These are phyloP conservation scores for Lobosporangium transversale DNA, from an alignment of 192 early-diverging fungal species.

Conservation along the genomic window DNA sequence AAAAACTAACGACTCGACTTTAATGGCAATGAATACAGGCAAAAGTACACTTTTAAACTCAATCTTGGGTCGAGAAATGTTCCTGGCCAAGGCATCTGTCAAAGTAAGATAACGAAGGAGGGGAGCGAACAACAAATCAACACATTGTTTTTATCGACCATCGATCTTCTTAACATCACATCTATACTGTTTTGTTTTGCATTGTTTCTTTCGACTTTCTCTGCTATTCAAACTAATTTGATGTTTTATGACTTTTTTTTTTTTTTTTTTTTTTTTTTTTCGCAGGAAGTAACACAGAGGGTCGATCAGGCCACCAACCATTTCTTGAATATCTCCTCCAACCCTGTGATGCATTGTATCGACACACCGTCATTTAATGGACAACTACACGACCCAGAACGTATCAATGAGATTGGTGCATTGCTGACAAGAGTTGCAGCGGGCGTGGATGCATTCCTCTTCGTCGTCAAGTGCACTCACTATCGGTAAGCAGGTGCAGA, in stretches of 20 bases:
- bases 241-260: not conserved
- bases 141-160: not conserved
- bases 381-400: slow-evolving; percentile 36
- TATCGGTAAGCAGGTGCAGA: slow-evolving; percentile 54
- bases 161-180: not conserved
- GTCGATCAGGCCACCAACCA: slow-evolving; percentile 38
- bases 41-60: slow-evolving; percentile 60
- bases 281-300: slow-evolving; percentile 52
- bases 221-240: not conserved
- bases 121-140: not conserved
- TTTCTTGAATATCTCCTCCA: slow-evolving; percentile 48
- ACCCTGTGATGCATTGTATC: slow-evolving; percentile 55
- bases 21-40: slow-evolving; percentile 10
- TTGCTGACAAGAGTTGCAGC: slow-evolving; percentile 27
- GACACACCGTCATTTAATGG: slow-evolving; percentile 58
- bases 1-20: not conserved
- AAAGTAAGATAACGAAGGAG: slow-evolving; percentile 32
- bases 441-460: slow-evolving; percentile 55
- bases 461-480: slow-evolving; percentile 55
- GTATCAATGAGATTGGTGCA: slow-evolving; percentile 32
- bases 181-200: too few relatives aligned
- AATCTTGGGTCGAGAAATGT: slow-evolving; percentile 53
- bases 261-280: not conserved
- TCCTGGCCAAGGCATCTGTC: slow-evolving; percentile 56
- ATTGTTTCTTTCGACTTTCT: too few relatives aligned